phyloP scores from a whole-genome alignment of 2,329 filamentous ascomycete genomes.

The Fusarium clavum region DNA sequence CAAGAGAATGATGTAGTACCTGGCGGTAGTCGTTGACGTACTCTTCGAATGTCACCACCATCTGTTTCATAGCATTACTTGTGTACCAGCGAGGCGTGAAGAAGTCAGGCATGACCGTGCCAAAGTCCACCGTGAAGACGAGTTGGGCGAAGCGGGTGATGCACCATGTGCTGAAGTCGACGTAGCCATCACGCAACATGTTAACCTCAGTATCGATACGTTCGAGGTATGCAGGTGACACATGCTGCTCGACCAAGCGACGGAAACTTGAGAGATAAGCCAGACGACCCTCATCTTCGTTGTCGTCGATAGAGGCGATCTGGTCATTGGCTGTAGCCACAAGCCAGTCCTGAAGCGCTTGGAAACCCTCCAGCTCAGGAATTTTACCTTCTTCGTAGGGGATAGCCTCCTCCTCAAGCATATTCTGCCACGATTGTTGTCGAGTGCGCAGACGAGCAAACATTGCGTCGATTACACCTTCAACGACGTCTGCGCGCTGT shows the following conservation, averaged over 20 bases:
- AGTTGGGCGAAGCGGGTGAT: slow-evolving; percentile 87
- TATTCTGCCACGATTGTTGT: slow-evolving; percentile 86
- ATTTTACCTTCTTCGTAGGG: slow-evolving; percentile 73
- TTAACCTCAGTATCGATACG: slow-evolving; percentile 79
- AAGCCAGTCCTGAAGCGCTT: slow-evolving; percentile 93
- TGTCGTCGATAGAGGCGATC: slow-evolving; percentile 97
- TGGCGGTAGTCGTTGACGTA: slow-evolving; percentile 89
- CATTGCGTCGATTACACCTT: slow-evolving; percentile 97
- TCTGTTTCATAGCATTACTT: slow-evolving; percentile 88
- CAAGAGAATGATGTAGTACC: slow-evolving; percentile 86
- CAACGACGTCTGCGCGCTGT: slow-evolving; percentile 87
- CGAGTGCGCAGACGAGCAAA: slow-evolving; percentile 85
- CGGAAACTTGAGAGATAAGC: slow-evolving; percentile 90
- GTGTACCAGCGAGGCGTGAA: slow-evolving; percentile 93
- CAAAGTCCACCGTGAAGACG: slow-evolving; percentile 92
- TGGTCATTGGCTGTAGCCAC: slow-evolving; percentile 98
- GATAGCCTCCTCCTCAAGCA: slow-evolving; percentile 86
- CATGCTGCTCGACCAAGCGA: slow-evolving; percentile 82
- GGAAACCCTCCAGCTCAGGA: slow-evolving; percentile 73
- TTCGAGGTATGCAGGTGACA: slow-evolving; percentile 83
- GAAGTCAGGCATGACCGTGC: slow-evolving; percentile 83
- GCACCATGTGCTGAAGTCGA: slow-evolving; percentile 94
- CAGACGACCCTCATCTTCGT: slow-evolving; percentile 77
- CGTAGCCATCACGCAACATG: slow-evolving; percentile 86
- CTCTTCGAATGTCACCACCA: slow-evolving; percentile 94